These are phyloP conservation scores for Flaveria floridana DNA, from an alignment of 140 eudicot genomes.

Conservation along the genomic window DNA sequence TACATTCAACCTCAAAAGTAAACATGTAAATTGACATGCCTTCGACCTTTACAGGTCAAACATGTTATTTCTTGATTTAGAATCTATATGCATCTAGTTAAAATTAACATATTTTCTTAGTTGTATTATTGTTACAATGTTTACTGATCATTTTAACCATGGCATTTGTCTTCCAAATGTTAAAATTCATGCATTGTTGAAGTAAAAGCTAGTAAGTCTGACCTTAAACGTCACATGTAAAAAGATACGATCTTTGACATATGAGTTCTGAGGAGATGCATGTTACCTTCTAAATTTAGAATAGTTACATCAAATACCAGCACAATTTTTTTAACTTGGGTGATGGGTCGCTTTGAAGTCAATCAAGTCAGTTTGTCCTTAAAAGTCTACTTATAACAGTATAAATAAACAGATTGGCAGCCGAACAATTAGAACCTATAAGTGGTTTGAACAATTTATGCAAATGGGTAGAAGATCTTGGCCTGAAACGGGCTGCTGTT, in stretches of 20 bases:
- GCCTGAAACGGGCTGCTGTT: constrained; percentile 88
- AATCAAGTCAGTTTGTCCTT: not conserved
- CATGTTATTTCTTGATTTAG: constrained; percentile 4
- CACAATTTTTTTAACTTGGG: not conserved
- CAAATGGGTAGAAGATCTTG: constrained; percentile 78
- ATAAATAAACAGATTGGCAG: constrained; percentile 52
- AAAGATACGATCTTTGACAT: not conserved
- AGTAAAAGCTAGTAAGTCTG: not conserved
- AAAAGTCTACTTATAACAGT: not conserved
- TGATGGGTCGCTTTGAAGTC: not conserved
- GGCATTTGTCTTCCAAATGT: too few relatives aligned
- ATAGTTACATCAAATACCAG: not conserved
- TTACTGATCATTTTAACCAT: not conserved
- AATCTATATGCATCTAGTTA: not conserved
- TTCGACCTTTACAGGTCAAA: not conserved
- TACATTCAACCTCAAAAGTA: not conserved
- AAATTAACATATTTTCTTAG: not conserved
- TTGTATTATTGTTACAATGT: too few relatives aligned
- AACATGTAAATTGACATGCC: constrained; percentile 5
- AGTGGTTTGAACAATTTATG: constrained; percentile 63
- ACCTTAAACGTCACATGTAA: not conserved
- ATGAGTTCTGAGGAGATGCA: constrained; percentile 3
- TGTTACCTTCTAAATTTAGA: not conserved
- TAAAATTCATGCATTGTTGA: not conserved
- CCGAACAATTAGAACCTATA: constrained; percentile 61